A percentile compares a stretch with the other conserved stretches of the same genome.
These are phyloP conservation scores for Elaphomyces granulatus DNA, from an alignment of 495 filamentous ascomycete genomes.

Conservation along the genomic window DNA sequence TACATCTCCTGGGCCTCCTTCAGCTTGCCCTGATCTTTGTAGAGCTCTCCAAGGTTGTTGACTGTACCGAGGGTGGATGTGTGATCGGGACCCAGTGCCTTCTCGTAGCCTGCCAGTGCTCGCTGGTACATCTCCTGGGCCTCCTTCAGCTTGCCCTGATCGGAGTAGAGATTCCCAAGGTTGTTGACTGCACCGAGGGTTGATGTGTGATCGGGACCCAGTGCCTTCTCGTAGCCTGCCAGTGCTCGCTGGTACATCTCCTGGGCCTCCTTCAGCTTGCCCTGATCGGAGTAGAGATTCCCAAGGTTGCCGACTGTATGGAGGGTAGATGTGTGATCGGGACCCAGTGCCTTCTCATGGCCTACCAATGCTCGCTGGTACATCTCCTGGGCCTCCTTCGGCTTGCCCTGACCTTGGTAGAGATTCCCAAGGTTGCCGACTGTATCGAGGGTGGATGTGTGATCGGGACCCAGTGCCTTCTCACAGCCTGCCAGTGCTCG, in stretches of 20 bases:
- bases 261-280: conserved; percentile 20
- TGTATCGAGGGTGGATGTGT: conserved; percentile 22
- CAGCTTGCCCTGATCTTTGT: conserved; percentile 19
- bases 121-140: conserved; percentile 25
- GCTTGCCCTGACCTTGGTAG: conserved; percentile 18
- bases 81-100: conserved; percentile 22
- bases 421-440: conserved; percentile 20
- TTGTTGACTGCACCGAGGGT: conserved; percentile 21
- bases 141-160: conserved; percentile 25
- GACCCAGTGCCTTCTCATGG: conserved; percentile 19
- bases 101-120: conserved; percentile 19
- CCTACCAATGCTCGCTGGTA: conserved; percentile 17
- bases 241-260: conserved; percentile 23
- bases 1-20: conserved; percentile 25
- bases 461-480: conserved; percentile 15
- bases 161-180: conserved; percentile 18
- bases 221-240: conserved; percentile 13
- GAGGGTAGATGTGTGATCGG: conserved; percentile 20
- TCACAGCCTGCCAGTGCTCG: conserved; percentile 12
- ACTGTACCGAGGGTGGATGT: conserved; percentile 22
- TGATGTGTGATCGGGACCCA: conserved; percentile 20
- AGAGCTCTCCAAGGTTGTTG: conserved; percentile 20
- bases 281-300: conserved; percentile 11
- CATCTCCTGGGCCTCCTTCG: conserved; percentile 23
- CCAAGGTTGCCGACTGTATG: conserved; percentile 15